phyloP scores from a whole-genome alignment of 169 alveolate genomes.

The Cryptosporidium felis region DNA sequence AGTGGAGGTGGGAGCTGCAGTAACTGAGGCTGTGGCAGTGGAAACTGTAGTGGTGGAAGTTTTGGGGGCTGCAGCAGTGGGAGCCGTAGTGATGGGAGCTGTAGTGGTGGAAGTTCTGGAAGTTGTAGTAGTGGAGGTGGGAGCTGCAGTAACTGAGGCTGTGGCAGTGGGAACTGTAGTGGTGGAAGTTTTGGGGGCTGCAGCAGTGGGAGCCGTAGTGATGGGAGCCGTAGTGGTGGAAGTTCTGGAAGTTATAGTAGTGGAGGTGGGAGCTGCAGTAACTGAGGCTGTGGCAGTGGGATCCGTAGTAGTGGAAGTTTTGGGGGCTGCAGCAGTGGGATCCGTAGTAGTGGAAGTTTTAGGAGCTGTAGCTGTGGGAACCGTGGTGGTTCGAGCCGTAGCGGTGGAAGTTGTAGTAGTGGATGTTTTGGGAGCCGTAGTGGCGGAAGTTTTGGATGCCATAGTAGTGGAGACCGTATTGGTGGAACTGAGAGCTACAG shows the following conservation, averaged over 20 bases:
- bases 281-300: constrained; percentile 26
- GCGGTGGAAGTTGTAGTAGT: constrained; percentile 46
- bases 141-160: no score
- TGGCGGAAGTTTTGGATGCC: constrained; percentile 4
- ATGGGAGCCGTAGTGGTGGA: no score
- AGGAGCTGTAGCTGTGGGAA: constrained; percentile 1
- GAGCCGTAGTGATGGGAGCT: neutral
- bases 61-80: no score
- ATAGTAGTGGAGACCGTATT: constrained; percentile 24
- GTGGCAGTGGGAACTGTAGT: no score
- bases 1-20: neutral
- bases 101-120: neutral
- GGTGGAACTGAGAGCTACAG: neutral
- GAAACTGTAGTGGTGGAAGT: constrained; percentile 4
- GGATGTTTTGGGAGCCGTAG: constrained; percentile 1
- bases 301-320: neutral
- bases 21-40: neutral
- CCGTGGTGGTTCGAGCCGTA: constrained; percentile 34
- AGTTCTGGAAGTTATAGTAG: no score
- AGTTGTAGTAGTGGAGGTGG: no score
- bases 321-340: constrained; percentile 2
- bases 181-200: no score
- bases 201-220: no score
- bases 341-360: constrained; percentile 19
- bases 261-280: constrained; percentile 1